Percentiles rank a stretch among this genome's conserved stretches.
Conservation (phyloP, 1,284 basidiomycete genomes). For the Dichomitus squalens region DNA sequence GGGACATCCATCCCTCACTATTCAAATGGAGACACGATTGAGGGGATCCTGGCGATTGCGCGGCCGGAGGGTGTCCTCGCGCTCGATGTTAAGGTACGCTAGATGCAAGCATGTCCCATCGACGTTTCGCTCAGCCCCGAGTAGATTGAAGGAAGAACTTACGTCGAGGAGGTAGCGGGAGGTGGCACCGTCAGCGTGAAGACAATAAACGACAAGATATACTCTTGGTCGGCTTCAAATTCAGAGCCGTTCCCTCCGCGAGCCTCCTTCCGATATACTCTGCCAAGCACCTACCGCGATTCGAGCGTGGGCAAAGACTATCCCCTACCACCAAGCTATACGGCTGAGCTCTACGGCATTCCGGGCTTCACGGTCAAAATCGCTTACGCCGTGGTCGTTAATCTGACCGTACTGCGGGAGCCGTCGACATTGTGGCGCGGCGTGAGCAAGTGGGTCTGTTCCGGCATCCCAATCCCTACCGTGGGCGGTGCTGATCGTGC, state of each 20-base stretch:
- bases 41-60: constrained; percentile 30
- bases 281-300: constrained; percentile 29
- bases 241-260: constrained; percentile 28
- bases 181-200: constrained; percentile 21
- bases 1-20: constrained; percentile 26
- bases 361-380: constrained; percentile 68
- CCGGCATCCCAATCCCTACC: background rate
- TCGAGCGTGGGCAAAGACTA: constrained; percentile 15
- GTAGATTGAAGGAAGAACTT: constrained; percentile 30
- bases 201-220: constrained; percentile 27
- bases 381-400: constrained; percentile 51
- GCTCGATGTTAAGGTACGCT: constrained; percentile 27
- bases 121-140: background rate
- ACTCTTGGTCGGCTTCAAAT: constrained; percentile 27
- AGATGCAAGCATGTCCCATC: too few relatives aligned
- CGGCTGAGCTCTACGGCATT: constrained; percentile 61
- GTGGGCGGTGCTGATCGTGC: constrained; percentile 5
- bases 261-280: constrained; percentile 30
- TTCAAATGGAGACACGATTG: constrained; percentile 27
- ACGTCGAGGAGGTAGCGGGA: constrained; percentile 30
- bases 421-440: constrained; percentile 31
- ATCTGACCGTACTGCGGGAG: constrained; percentile 25
- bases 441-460: constrained; percentile 21
- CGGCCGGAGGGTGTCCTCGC: constrained; percentile 27
- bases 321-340: constrained; percentile 64